phyloP scores from a whole-genome alignment of 225 moss, liverwort and hornwort species.

The Asterella californica region DNA sequence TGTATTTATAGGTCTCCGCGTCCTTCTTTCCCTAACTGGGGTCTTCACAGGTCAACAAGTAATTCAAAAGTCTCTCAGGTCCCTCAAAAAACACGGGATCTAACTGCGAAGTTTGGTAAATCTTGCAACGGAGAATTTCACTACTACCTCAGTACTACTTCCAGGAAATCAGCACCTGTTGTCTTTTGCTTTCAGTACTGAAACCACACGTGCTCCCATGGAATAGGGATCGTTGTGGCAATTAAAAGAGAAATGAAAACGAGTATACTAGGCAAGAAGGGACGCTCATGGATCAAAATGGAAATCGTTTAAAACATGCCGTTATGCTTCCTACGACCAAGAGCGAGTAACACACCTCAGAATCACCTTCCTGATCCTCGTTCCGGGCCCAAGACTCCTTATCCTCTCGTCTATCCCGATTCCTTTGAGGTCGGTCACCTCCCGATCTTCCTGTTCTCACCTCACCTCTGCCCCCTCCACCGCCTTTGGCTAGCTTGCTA shows the following conservation, averaged over 20 bases:
- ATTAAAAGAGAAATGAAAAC: not conserved
- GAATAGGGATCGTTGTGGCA: too few relatives aligned
- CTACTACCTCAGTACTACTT: too few relatives aligned
- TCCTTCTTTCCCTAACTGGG: too few relatives aligned
- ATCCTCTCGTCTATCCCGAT: constrained; percentile 63
- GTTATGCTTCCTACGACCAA: not conserved
- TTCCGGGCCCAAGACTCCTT: constrained; percentile 75
- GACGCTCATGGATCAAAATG: not conserved
- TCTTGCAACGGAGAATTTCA: too few relatives aligned
- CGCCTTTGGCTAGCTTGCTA: constrained; percentile 37
- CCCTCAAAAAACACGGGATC: too few relatives aligned
- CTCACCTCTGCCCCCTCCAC: constrained; percentile 33
- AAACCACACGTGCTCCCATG: too few relatives aligned
- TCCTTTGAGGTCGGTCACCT: constrained; percentile 28
- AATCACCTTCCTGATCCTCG: constrained; percentile 56
- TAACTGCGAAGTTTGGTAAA: not conserved
- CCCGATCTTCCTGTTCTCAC: constrained; percentile 22
- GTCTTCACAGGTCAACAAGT: too few relatives aligned
- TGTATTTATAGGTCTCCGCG: too few relatives aligned
- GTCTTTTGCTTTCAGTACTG: too few relatives aligned
- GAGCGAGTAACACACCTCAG: constrained; percentile 43
- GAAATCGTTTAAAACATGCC: too few relatives aligned
- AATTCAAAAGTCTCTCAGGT: too few relatives aligned
- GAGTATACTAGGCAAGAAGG: not conserved
- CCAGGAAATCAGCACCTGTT: too few relatives aligned